phyloP scores from a whole-genome alignment of 2,329 filamentous ascomycete species.

The Calonectria pseudoreteaudii region DNA sequence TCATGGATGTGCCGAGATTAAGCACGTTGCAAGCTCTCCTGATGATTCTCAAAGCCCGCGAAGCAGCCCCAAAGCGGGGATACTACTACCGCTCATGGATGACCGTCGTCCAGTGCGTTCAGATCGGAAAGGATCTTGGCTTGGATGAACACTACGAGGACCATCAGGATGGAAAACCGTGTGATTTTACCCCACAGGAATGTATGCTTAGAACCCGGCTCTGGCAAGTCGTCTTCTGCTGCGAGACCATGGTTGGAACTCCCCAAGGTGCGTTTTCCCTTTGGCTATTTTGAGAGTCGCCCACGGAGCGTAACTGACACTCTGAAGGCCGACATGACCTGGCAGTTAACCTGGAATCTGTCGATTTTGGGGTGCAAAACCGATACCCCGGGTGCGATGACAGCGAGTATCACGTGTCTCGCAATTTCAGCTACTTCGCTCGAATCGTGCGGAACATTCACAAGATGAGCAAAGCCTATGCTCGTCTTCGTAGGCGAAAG shows the following conservation, averaged over 20 bases:
- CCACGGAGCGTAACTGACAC: slow-evolving; percentile 22
- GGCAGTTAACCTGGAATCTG: slow-evolving; percentile 77
- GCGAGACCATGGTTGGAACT: slow-evolving; percentile 92
- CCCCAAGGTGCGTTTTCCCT: slow-evolving; percentile 76
- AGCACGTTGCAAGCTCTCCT: slow-evolving; percentile 93
- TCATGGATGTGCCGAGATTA: slow-evolving; percentile 90
- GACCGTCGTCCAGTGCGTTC: slow-evolving; percentile 89
- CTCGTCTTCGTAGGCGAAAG: slow-evolving; percentile 78
- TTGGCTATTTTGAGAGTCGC: not conserved
- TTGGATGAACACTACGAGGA: slow-evolving; percentile 87
- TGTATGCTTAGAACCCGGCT: slow-evolving; percentile 87
- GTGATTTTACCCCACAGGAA: slow-evolving; percentile 76
- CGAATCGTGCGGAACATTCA: slow-evolving; percentile 83
- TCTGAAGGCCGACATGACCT: slow-evolving; percentile 80
- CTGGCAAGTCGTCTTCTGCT: slow-evolving; percentile 89
- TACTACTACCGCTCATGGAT: slow-evolving; percentile 99
- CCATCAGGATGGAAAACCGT: slow-evolving; percentile 78
- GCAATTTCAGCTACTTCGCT: slow-evolving; percentile 86
- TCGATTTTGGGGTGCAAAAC: slow-evolving; percentile 78
- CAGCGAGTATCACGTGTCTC: slow-evolving; percentile 80
- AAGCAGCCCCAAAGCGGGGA: slow-evolving; percentile 90
- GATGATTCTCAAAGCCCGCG: slow-evolving; percentile 89
- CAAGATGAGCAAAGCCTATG: slow-evolving; percentile 80
- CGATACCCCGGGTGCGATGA: slow-evolving; percentile 77
- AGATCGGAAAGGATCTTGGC: slow-evolving; percentile 93